Evolutionary conservation across 176 grass and related monocot species (phyloP).

Genomic region (Oryza meridionalis): DNA sequence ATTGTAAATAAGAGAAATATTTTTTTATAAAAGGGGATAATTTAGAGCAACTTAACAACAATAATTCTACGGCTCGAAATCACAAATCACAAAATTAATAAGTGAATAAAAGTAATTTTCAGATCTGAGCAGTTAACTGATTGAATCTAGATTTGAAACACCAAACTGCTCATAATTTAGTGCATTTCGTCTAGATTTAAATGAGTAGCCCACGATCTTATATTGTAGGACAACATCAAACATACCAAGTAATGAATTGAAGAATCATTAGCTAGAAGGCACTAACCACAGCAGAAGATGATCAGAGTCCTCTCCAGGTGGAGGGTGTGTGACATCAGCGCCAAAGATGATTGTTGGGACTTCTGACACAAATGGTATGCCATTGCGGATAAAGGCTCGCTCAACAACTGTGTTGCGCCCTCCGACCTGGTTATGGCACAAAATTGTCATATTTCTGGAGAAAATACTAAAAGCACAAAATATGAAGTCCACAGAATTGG

Average conservation of each 20-base stretch:
- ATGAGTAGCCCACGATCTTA: background rate
- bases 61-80: too few species aligned
- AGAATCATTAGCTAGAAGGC: background rate
- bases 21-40: too few species aligned
- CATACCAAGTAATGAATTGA: background rate
- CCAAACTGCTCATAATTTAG: too few species aligned
- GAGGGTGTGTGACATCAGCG: conserved; percentile 75
- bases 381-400: conserved; percentile 45
- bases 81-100: too few species aligned
- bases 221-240: background rate
- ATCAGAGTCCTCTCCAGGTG: conserved; percentile 78
- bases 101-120: too few species aligned
- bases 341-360: conserved; percentile 77
- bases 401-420: conserved; percentile 79
- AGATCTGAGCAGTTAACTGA: too few species aligned
- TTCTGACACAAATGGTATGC: conserved; percentile 64
- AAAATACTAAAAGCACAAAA: background rate
- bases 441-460: background rate
- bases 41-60: too few species aligned
- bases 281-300: conserved; percentile 79
- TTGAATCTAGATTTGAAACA: too few species aligned
- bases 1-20: too few species aligned
- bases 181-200: too few species aligned
- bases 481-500: background rate
- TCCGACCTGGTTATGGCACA: conserved; percentile 51